A percentile compares a stretch with the other conserved stretches of the same genome.
phyloP scores from a whole-genome alignment of 768 basidiomycete species.

The Coprinellus micaceus region DNA sequence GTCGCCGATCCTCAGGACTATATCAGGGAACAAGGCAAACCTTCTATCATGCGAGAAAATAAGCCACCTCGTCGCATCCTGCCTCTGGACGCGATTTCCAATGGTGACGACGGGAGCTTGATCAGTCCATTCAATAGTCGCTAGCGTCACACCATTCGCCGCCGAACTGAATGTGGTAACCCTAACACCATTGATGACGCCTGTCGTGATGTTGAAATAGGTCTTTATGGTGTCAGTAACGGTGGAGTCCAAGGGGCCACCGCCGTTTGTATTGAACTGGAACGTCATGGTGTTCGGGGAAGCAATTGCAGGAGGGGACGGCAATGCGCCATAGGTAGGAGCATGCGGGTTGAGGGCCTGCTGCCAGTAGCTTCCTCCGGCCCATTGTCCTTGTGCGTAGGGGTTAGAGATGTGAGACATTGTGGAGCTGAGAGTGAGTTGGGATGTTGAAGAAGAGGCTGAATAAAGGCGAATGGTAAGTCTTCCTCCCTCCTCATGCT shows the following conservation, averaged over 20 bases:
- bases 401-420: background rate
- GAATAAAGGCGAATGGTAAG: background rate
- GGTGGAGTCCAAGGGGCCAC: background rate
- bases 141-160: background rate
- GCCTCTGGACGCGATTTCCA: background rate
- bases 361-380: background rate
- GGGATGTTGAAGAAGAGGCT: background rate
- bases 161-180: background rate
- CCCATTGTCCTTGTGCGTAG: background rate
- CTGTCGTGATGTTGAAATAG: background rate
- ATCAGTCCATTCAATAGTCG: background rate
- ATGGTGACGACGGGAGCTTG: background rate
- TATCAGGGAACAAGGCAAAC: background rate
- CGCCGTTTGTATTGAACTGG: background rate
- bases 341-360: background rate
- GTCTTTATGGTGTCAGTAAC: background rate
- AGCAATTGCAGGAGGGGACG: background rate
- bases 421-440: background rate
- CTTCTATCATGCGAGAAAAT: background rate
- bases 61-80: background rate
- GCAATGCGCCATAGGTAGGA: background rate
- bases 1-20: too few relatives aligned
- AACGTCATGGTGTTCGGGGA: background rate
- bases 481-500: too few relatives aligned
- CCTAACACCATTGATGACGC: background rate